A percentile compares a stretch with the other conserved stretches of the same genome.
Conservation (phyloP, 2,329 filamentous ascomycete genomes). For the Mycosphaerelloides madeirae region DNA sequence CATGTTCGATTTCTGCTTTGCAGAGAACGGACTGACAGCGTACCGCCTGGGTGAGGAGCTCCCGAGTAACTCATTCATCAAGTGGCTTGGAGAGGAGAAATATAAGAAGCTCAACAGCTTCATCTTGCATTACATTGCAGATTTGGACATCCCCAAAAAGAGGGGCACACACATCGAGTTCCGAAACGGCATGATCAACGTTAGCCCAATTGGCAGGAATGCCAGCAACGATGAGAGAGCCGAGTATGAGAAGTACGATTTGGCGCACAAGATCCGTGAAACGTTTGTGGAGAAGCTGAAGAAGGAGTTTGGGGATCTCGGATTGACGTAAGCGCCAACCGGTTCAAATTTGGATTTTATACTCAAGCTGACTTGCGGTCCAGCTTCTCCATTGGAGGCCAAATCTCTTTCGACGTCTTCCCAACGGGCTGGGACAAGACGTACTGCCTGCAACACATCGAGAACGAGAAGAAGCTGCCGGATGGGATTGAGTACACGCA, state of each 20-base stretch:
- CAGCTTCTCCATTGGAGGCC: constrained; percentile 89
- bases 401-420: constrained; percentile 98
- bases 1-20: constrained; percentile 96
- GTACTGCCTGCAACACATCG: constrained; percentile 85
- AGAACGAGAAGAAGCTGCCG: constrained; percentile 63
- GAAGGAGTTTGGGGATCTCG: constrained; percentile 76
- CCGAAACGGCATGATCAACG: constrained; percentile 87
- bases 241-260: constrained; percentile 78
- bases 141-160: constrained; percentile 79
- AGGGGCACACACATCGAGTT: constrained; percentile 82
- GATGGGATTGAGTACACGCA: constrained; percentile 74
- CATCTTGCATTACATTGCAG: constrained; percentile 75
- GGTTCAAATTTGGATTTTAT: not conserved
- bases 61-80: constrained; percentile 78
- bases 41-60: constrained; percentile 76
- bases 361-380: not conserved
- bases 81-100: constrained; percentile 79
- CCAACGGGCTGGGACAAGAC: constrained; percentile 98
- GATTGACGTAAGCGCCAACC: constrained; percentile 66
- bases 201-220: constrained; percentile 80
- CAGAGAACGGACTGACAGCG: constrained; percentile 92
- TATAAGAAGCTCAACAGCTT: constrained; percentile 76
- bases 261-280: constrained; percentile 67
- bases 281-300: constrained; percentile 71
- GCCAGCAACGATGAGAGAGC: constrained; percentile 73